phyloP scores from a whole-genome alignment of 108 stramenopile genomes.

The Conticribra guillardii region DNA sequence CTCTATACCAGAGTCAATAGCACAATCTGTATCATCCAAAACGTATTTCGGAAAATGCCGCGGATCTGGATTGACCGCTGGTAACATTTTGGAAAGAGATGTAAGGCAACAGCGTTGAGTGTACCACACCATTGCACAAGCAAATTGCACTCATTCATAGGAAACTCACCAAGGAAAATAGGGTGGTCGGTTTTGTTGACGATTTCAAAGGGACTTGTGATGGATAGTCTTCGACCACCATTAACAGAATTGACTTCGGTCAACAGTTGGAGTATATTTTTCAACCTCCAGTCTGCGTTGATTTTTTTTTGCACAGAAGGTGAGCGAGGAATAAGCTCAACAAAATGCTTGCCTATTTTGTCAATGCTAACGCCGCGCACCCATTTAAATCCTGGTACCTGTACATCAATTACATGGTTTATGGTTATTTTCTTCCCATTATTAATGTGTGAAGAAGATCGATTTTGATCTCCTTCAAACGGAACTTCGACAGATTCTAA shows the following conservation, averaged over 20 bases:
- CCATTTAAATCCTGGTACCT: constrained; percentile 93
- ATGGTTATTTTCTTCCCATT: constrained; percentile 2
- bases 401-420: constrained; percentile 83
- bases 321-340: constrained; percentile 72
- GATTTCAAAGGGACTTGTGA: constrained; percentile 80
- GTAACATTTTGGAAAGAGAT: too few relatives aligned
- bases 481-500: constrained; percentile 83
- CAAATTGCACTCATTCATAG: too few relatives aligned
- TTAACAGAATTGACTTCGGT: constrained; percentile 88
- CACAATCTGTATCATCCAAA: too few relatives aligned
- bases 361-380: constrained; percentile 80
- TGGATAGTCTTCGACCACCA: constrained; percentile 86
- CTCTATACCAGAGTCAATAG: too few relatives aligned
- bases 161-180: constrained; percentile 38
- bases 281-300: constrained; percentile 74
- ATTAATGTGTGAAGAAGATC: constrained; percentile 14
- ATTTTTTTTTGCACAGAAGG: constrained; percentile 55
- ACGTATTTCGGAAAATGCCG: constrained; percentile 30
- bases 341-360: constrained; percentile 81
- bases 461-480: constrained; percentile 69
- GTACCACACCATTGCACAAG: too few relatives aligned
- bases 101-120: too few relatives aligned
- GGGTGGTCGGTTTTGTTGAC: constrained; percentile 87
- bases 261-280: constrained; percentile 83
- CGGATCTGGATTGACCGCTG: constrained; percentile 79